Evolutionary conservation across 768 basidiomycete genomes (phyloP), one percentile per base, ranked within the genome.

Genomic region (Kwoniella europaea): DNA sequence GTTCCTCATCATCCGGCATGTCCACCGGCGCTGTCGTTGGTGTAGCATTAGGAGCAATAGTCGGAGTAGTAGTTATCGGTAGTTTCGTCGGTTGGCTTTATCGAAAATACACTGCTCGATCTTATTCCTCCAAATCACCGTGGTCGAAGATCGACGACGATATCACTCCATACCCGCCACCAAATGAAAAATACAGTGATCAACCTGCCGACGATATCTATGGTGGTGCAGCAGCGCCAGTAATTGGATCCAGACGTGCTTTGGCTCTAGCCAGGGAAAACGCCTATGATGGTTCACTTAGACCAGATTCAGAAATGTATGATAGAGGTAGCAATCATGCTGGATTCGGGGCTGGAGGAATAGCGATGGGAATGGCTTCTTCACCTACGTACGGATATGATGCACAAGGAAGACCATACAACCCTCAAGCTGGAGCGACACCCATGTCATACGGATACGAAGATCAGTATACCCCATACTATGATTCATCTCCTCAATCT

Each of bases 201-300:
- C 53, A 53, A 20, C 42, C 43, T 16, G 22, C 44, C 27, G 73
- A 79, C 57, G 79, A 81, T 53, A 69, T 76, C 52, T 79, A 79
- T 58, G 76, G 76, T 13, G 63, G 56, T 9, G 63, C 71, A n/a
- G 64, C 67, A 4, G 78, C 74, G 20, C 79, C 79, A 16, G 76
- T 81, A 29, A 81, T 81, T 55, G 79, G 79, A 2, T 79, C 77
- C 10, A 68, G 79, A 56, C 68, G 77, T 10, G 79, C 79, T 18
- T 53, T 81, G 24, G 78, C 76, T 4, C 20, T 77, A 41, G 78
- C 78, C 2, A 53, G 76, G 10, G 68, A 68, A 18, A 75, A 74
- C 62, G 70, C 76, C 18, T 74, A 69, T 67, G 75, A 76, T 50
- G 72, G 72, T 12, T 69, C 71, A 41, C 55, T 68, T 35, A 64